Percentiles rank a stretch among this genome's conserved stretches.
These are phyloP conservation scores for Plasmodium coatneyi DNA, from an alignment of 169 alveolate genomes.

Conservation along the genomic window DNA sequence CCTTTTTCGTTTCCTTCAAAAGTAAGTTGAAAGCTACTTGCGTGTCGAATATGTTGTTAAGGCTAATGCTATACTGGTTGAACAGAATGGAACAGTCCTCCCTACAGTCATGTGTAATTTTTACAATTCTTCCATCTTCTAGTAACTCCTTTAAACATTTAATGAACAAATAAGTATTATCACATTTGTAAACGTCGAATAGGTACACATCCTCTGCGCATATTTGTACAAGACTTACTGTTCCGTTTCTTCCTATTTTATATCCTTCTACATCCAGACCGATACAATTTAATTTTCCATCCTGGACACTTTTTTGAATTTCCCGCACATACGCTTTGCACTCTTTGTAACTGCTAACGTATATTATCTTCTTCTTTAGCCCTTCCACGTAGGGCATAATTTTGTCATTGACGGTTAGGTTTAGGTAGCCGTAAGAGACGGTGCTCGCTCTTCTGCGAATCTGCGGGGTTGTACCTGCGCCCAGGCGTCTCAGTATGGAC, in stretches of 20 bases:
- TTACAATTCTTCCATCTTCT: slow-evolving; percentile 12
- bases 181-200: slow-evolving; percentile 60
- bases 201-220: slow-evolving; percentile 39
- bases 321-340: slow-evolving; percentile 36
- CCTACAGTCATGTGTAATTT: slow-evolving; percentile 51
- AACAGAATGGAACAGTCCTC: slow-evolving; percentile 57
- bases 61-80: slow-evolving; percentile 27
- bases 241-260: slow-evolving; percentile 53
- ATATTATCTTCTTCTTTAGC: slow-evolving; percentile 32
- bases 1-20: slow-evolving; percentile 34
- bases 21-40: slow-evolving; percentile 54
- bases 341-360: slow-evolving; percentile 21
- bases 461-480: background rate
- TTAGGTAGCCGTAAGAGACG: slow-evolving; percentile 45
- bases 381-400: slow-evolving; percentile 19
- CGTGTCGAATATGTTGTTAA: slow-evolving; percentile 49
- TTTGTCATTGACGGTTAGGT: background rate
- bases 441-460: background rate
- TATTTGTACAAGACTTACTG: slow-evolving; percentile 40
- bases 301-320: background rate
- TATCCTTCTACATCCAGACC: slow-evolving; percentile 61
- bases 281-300: background rate
- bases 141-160: slow-evolving; percentile 27
- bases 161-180: slow-evolving; percentile 21
- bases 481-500: background rate